These are phyloP conservation scores for Phascolomyces articulosus DNA, from an alignment of 371 early-diverging fungal genomes.

Conservation along the genomic window DNA sequence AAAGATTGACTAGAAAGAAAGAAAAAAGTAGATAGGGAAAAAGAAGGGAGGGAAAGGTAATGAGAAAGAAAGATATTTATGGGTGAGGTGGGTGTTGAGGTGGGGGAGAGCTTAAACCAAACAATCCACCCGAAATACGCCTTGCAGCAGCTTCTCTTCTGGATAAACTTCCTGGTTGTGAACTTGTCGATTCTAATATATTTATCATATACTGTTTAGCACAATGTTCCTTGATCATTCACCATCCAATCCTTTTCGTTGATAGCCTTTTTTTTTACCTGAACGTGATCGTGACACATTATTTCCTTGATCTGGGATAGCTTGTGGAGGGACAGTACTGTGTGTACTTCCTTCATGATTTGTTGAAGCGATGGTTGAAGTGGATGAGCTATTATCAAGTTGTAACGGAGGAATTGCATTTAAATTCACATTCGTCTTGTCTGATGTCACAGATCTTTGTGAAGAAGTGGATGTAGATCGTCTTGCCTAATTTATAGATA, in stretches of 20 bases:
- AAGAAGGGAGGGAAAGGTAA: background rate
- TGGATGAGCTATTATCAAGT: conserved; percentile 30
- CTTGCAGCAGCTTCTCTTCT: conserved; percentile 30
- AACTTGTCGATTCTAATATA: conserved; percentile 40
- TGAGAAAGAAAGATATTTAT: background rate
- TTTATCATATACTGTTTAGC: too few species aligned
- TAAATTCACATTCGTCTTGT: conserved; percentile 28
- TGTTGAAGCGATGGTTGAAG: conserved; percentile 17
- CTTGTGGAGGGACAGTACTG: conserved; percentile 23
- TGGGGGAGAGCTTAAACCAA: conserved; percentile 42
- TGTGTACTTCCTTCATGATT: conserved; percentile 11
- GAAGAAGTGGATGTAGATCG: conserved; percentile 54
- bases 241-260: too few species aligned
- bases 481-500: conserved; percentile 23
- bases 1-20: too few species aligned
- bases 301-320: conserved; percentile 23
- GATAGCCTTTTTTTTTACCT: conserved; percentile 18
- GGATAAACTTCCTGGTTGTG: conserved; percentile 28
- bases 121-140: conserved; percentile 43
- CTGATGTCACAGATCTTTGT: conserved; percentile 47
- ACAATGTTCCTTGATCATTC: too few species aligned
- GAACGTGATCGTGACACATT: conserved; percentile 18
- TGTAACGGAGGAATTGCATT: conserved; percentile 48
- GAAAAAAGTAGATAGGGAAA: background rate
- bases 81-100: conserved; percentile 41